Percentiles rank a stretch among this genome's conserved stretches.
Evolutionary conservation across 345 rosid genomes (phyloP).

Genomic region (Gossypium sturtianum): DNA sequence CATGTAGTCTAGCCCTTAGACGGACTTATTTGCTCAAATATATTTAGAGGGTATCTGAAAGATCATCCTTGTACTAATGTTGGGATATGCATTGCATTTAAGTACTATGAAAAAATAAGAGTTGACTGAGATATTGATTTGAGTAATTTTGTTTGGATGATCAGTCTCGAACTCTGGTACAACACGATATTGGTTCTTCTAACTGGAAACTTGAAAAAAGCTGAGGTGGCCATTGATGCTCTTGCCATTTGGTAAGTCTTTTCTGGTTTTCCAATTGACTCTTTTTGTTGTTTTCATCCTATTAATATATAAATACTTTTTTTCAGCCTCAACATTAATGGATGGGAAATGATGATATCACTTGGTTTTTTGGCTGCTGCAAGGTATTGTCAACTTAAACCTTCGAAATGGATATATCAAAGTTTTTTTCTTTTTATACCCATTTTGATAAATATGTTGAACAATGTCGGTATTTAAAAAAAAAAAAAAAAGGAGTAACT

Average conservation of each 20-base stretch:
- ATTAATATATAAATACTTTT: not conserved
- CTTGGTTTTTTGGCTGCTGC: constrained; percentile 82
- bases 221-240: constrained; percentile 74
- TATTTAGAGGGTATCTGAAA: too few relatives aligned
- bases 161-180: constrained; percentile 87
- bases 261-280: not conserved
- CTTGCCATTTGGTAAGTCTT: constrained; percentile 64
- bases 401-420: not conserved
- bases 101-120: not conserved
- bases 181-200: constrained; percentile 61
- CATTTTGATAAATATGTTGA: too few relatives aligned
- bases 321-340: constrained; percentile 64
- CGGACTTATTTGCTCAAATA: too few relatives aligned
- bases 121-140: constrained; percentile 3
- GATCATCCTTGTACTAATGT: too few relatives aligned
- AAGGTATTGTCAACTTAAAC: constrained; percentile 29
- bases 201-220: constrained; percentile 63
- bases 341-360: constrained; percentile 80
- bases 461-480: too few relatives aligned
- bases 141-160: constrained; percentile 7
- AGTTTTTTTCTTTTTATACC: too few relatives aligned
- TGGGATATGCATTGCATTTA: too few relatives aligned
- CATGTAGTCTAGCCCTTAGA: not conserved
- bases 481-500: not conserved
- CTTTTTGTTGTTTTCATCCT: not conserved